Base-by-base conservation (phyloP, 2,329 filamentous ascomycete species). In the Fusarium tuaranense region DNA sequence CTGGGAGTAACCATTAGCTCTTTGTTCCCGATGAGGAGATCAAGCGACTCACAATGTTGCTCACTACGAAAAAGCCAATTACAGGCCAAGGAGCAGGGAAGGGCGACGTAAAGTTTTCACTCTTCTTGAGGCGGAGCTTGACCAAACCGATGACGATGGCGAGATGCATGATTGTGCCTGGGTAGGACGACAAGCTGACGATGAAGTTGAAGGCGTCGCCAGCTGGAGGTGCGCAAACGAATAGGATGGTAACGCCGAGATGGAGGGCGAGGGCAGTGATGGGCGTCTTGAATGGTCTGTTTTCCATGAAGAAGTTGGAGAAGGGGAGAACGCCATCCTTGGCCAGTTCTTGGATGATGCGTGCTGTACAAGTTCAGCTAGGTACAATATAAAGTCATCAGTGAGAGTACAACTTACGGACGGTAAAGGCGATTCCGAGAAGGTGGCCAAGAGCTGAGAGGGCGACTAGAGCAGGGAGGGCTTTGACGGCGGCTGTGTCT, bases 231-330 rank as follows among this genome's bases (percentile, higher is more conserved):
- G 74, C 76, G 18, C 76, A 78, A 10, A 78, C 73, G 48, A 78
- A 78, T 6, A 78, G 57, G 16, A 77, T 71, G 0, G 74, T 77
- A 1, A 78, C 76, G 1, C 68, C 76, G 1, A 76, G 63, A 16
- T 78, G 76, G 2, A 78, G 68, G 0, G 68, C 5, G 5, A 78
- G 63, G 1, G 70, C 73, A 7, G 63, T 73, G 34, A 78, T 75
- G 10, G 76, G 76, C 4, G 76, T 77, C 36, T 73, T 71, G 44
- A 78, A 78, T 4, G 76, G 75, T 2, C 76, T 63, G 27, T 78
- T 78, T 44, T 78, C 76, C 76, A 78, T 78, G 10, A 77, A 75
- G 9, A 78, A 25, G 51, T 78, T 68, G 10, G 76, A 70, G n/a
- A 78, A 78, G 9, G 76, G 76, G 16, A 78, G 38, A 3, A 77